These are phyloP conservation scores for Aphanocladium album DNA, from an alignment of 2,329 filamentous ascomycete genomes.

Conservation along the genomic window DNA sequence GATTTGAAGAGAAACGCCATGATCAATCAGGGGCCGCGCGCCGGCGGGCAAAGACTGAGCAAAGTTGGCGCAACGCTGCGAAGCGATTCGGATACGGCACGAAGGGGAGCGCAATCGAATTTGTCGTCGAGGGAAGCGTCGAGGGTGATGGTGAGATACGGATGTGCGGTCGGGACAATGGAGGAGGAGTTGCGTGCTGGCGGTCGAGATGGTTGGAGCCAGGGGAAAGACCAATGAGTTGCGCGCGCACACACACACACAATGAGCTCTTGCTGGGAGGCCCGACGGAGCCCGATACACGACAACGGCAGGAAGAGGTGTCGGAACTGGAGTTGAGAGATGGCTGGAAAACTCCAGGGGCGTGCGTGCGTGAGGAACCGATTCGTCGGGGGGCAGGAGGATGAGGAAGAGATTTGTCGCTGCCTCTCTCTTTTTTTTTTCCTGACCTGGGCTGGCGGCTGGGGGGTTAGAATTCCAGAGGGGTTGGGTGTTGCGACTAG, in stretches of 20 bases:
- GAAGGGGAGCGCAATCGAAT: background rate
- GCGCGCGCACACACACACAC: slow-evolving; percentile 5
- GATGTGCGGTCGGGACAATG: background rate
- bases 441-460: background rate
- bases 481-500: slow-evolving; percentile 11
- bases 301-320: slow-evolving; percentile 7
- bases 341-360: slow-evolving; percentile 32
- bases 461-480: slow-evolving; percentile 13
- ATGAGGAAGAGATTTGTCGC: slow-evolving; percentile 1
- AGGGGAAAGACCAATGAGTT: background rate
- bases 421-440: slow-evolving; percentile 10
- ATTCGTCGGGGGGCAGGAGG: background rate
- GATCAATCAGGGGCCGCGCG: slow-evolving; percentile 37
- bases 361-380: background rate
- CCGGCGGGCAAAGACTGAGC: slow-evolving; percentile 23
- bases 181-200: background rate
- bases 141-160: background rate
- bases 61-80: slow-evolving; percentile 19
- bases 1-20: slow-evolving; percentile 84
- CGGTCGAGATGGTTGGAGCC: slow-evolving; percentile 2
- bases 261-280: background rate
- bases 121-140: background rate
- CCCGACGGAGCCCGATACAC: background rate
- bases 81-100: slow-evolving; percentile 6
- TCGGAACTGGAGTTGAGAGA: slow-evolving; percentile 32